Percentiles rank a stretch among this genome's conserved stretches.
Evolutionary conservation across 2,329 filamentous ascomycete genomes (phyloP).

Genomic region (Nemania diffusa): DNA sequence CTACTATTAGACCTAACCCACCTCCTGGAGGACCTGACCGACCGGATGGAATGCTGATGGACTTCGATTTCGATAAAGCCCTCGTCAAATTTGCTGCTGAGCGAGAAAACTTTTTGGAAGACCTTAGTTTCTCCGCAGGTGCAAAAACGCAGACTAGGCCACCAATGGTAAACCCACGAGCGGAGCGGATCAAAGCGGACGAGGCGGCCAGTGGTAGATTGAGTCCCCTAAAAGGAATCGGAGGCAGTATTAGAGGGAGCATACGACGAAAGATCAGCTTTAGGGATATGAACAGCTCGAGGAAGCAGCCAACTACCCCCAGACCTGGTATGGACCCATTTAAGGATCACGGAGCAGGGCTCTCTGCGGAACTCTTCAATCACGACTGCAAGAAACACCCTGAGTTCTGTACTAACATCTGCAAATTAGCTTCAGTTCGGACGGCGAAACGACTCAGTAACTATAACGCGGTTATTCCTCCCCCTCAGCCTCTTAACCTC

Average conservation of each 20-base stretch:
- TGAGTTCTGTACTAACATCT: conserved; percentile 47
- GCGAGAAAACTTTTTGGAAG: conserved; percentile 90
- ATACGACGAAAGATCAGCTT: conserved; percentile 93
- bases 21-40: conserved; percentile 43
- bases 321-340: conserved; percentile 72
- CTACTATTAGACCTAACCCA: conserved; percentile 66
- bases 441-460: conserved; percentile 92
- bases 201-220: conserved; percentile 66
- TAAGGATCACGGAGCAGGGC: conserved; percentile 39
- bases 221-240: conserved; percentile 64
- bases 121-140: conserved; percentile 88
- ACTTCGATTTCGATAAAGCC: conserved; percentile 94
- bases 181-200: conserved; percentile 83
- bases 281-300: conserved; percentile 93
- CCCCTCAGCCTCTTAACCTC: conserved; percentile 87
- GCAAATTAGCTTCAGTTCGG: conserved; percentile 67
- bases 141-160: conserved; percentile 76
- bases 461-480: conserved; percentile 97
- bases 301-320: conserved; percentile 81
- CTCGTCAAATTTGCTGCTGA: conserved; percentile 96
- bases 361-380: conserved; percentile 39
- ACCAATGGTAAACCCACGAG: conserved; percentile 79
- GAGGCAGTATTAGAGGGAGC: conserved; percentile 82
- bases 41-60: conserved; percentile 59
- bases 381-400: conserved; percentile 41